Base-by-base conservation (phyloP, 495 filamentous ascomycete species). In the Amphirosellinia nigrospora region DNA sequence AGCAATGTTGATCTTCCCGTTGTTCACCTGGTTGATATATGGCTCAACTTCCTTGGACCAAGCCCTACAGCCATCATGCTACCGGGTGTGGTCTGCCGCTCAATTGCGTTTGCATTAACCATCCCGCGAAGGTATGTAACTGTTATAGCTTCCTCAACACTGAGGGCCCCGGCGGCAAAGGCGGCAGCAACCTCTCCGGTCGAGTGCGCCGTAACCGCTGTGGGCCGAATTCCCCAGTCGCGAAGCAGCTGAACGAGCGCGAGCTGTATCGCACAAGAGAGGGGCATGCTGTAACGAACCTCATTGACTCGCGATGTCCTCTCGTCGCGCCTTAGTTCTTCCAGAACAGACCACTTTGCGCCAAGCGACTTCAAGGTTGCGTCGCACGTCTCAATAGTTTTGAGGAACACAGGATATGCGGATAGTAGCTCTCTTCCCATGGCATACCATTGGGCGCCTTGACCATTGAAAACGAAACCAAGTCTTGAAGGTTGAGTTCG, bases 121-220 rank as follows among this genome's bases (percentile, higher is more conserved):
- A 69, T 34, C 4, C 80, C 70, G 43, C 76, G 75, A 74, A 80
- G 64, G 79, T 79, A 74, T 8, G 85, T 78, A 0, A 86, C 70
- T 21, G 75, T 70, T 79, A 84, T 81, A 16, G 81, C 82, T 0
- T 80, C 77, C 19, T 76, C 59, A 15, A 79, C 77, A 5, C 73
- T 70, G 3, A 86, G 30, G n/a, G 70, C 73, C 4, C 82, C 82
- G 8, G 67, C 70, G 28, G 78, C 66, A 68, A 77, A 70, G 23
- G 78, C 78, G 0, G 78, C 78, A 1, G 72, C 78, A 71, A 89
- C 88, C 70, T 90, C 88, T 2, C 88, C 88, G 65, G 82, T 86
- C 3, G 87, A 89, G 70, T 90, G 87, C 5, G 88, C 86, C 1
- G 86, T 79, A 0, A 87, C 85, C 32, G 79, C 79, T 23, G 66